phyloP scores from a whole-genome alignment of 768 basidiomycete genomes.

The Agrocybe chaxingu region DNA sequence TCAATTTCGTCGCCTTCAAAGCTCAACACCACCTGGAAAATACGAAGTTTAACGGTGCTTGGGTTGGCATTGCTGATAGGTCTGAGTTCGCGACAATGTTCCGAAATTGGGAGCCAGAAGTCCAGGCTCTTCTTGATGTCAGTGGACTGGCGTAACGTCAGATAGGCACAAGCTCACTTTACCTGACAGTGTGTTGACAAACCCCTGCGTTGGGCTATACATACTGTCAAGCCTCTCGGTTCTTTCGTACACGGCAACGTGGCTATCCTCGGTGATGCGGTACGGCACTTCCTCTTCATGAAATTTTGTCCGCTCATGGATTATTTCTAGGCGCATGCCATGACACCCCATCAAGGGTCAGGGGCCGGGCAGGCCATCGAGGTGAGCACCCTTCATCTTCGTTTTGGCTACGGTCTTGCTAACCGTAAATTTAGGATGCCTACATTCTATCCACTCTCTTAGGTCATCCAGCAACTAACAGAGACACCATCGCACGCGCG shows the following conservation, averaged over 20 bases:
- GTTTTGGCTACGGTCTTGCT: slow-evolving; percentile 17
- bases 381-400: slow-evolving; percentile 22
- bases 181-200: slow-evolving; percentile 45
- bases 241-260: slow-evolving; percentile 50
- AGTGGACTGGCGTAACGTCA: slow-evolving; percentile 5
- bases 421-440: slow-evolving; percentile 39
- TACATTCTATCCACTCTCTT: slow-evolving; percentile 42
- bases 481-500: slow-evolving; percentile 36
- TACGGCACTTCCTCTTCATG: slow-evolving; percentile 16
- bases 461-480: slow-evolving; percentile 38
- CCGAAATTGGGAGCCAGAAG: slow-evolving; percentile 56
- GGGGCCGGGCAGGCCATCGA: slow-evolving; percentile 61
- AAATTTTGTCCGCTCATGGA: not conserved
- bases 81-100: slow-evolving; percentile 45
- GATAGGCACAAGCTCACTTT: too few relatives aligned
- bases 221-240: slow-evolving; percentile 49
- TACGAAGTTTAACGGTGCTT: slow-evolving; percentile 45
- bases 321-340: slow-evolving; percentile 44
- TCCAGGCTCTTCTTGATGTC: slow-evolving; percentile 54
- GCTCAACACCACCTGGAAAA: slow-evolving; percentile 48
- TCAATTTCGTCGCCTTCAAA: slow-evolving; percentile 64
- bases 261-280: slow-evolving; percentile 49
- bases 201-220: slow-evolving; percentile 61
- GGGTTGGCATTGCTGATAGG: slow-evolving; percentile 45
- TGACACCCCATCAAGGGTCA: slow-evolving; percentile 53